Percentiles rank a stretch among this genome's conserved stretches.
These are phyloP conservation scores for Viola odorata DNA, from an alignment of 345 rosid genomes.

Conservation along the genomic window DNA sequence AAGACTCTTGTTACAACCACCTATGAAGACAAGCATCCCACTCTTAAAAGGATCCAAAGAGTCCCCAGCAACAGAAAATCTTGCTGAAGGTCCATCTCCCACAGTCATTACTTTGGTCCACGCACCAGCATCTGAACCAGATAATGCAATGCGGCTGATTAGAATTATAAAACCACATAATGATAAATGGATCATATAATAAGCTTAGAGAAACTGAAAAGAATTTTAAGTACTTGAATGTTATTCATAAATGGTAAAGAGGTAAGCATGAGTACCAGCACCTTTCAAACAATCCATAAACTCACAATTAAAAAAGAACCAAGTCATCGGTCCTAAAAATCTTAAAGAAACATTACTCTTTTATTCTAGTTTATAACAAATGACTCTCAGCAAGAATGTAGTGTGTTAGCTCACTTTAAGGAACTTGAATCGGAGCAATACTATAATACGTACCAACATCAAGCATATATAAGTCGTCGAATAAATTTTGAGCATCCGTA, in stretches of 20 bases:
- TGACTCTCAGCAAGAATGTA: too few species aligned
- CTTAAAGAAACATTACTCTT: too few species aligned
- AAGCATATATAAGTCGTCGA: slow-evolving; percentile 77
- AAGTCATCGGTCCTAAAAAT: too few species aligned
- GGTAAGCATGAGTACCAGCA: too few species aligned
- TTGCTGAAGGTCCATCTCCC: slow-evolving; percentile 87
- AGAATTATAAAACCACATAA: background rate
- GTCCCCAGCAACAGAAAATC: slow-evolving; percentile 91
- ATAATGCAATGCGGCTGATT: slow-evolving; percentile 4
- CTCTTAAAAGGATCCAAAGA: slow-evolving; percentile 74
- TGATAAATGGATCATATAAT: background rate
- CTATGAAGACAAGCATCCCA: slow-evolving; percentile 70
- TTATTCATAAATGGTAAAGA: background rate
- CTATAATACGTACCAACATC: slow-evolving; percentile 64
- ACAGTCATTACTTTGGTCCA: slow-evolving; percentile 71
- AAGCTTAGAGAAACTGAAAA: slow-evolving; percentile 1
- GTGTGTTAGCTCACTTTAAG: too few species aligned
- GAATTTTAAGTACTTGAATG: slow-evolving; percentile 1
- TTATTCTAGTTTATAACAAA: too few species aligned
- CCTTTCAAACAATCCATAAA: too few species aligned
- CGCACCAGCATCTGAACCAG: slow-evolving; percentile 57
- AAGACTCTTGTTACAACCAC: slow-evolving; percentile 92
- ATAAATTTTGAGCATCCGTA: slow-evolving; percentile 86
- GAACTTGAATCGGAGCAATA: too few species aligned
- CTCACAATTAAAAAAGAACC: too few species aligned